These are phyloP conservation scores for Stachybotrys elegans DNA, from an alignment of 2,329 filamentous ascomycete genomes.

Conservation along the genomic window DNA sequence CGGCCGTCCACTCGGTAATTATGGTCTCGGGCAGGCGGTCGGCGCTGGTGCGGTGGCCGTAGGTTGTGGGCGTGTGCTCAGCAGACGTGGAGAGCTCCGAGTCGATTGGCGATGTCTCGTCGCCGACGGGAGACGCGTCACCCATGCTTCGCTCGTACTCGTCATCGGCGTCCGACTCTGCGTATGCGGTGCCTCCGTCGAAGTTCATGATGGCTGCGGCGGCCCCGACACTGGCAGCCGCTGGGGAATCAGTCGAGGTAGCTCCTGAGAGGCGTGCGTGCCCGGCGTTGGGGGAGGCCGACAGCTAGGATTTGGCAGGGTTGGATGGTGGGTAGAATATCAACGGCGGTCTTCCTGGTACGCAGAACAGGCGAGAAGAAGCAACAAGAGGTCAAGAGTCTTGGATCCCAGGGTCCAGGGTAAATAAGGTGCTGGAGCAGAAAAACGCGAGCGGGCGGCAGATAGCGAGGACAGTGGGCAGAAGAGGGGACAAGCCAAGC, in stretches of 20 bases:
- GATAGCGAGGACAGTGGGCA: too few species aligned
- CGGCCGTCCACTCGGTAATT: constrained; percentile 75
- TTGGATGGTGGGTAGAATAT: too few species aligned
- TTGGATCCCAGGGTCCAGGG: too few species aligned
- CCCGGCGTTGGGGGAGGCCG: too few species aligned
- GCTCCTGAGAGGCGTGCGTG: not conserved
- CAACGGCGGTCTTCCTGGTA: too few species aligned
- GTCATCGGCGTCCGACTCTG: constrained; percentile 77
- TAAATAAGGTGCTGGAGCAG: too few species aligned
- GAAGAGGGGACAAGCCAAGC: too few species aligned
- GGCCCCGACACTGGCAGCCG: too few species aligned
- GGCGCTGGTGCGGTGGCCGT: constrained; percentile 59
- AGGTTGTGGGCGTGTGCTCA: constrained; percentile 77
- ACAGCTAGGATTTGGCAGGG: too few species aligned
- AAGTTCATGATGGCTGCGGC: constrained; percentile 46
- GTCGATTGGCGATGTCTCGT: constrained; percentile 66
- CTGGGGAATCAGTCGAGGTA: not conserved
- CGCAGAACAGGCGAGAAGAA: too few species aligned
- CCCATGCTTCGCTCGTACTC: constrained; percentile 73
- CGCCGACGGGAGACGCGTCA: constrained; percentile 62
- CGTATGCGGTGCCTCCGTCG: constrained; percentile 64
- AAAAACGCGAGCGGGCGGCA: too few species aligned
- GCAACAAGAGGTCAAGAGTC: too few species aligned
- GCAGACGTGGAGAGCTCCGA: constrained; percentile 64
- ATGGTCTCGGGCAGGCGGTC: constrained; percentile 68